Base-by-base conservation (phyloP, 495 filamentous ascomycete genomes). In the Chlorociboria aeruginascens region DNA sequence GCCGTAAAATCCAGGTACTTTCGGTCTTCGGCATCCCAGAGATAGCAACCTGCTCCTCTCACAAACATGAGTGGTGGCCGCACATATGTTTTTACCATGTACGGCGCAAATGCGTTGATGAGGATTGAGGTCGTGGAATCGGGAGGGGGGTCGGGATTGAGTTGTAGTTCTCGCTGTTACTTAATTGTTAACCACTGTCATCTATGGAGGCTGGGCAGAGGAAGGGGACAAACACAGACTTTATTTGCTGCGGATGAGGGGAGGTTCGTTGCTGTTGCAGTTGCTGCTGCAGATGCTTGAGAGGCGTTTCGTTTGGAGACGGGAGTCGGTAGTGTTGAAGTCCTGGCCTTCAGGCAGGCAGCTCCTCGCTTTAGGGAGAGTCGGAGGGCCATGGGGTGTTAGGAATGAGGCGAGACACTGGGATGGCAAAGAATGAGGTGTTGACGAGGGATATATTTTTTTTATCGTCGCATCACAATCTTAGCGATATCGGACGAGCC, bases 1-100 rank as follows among this genome's bases (percentile, higher is more conserved):
- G 89, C 85, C 0, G 89, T 97, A 50, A 97, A 83, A 66, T 98
- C 92, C 25, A 98, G 71, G 60, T 95, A 98, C 53, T 78, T 78
- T 41, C 86, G 70, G 61, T 90, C 84, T 66, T 95, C 88, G 43
- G 92, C 64, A 63, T 98, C 92, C 78, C 78, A 95, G 40, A 98
- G 62, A 60, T 89, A 88, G 45, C 79, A 87, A 1, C 92, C 92
- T 55, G 83, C 68, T 47, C 89, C 92, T 59, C 79, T 86, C 40
- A 86, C 75, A 65, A 98, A 95, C 64, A 96, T 79, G 7, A 85
- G 86, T 33, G 81, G 71, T n/a, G 92, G 90, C 32, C 92, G 83
- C 44, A 86, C 81, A 64, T 98, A 98, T 39, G 92, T 98, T 16
- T 86, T 79, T 6, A 98, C 85, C 89, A 98, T 95, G 67, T 76